Evolutionary conservation across 2,329 filamentous ascomycete genomes (phyloP).

Genomic region (Microcyclospora pomicola): DNA sequence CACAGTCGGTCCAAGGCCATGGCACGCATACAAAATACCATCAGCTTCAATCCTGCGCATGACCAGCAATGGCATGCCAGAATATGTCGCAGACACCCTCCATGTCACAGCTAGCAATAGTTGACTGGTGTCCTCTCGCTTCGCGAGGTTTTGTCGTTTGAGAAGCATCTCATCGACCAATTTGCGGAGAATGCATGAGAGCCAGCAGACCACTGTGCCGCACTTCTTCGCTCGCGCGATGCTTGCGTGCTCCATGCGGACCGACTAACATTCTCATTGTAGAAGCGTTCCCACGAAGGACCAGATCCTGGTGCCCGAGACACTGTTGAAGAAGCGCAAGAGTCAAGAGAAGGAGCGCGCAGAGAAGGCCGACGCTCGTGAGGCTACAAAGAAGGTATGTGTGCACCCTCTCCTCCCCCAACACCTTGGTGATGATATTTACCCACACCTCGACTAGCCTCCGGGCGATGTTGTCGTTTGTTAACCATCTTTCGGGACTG

Average conservation of each 20-base stretch:
- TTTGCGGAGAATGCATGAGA: slow-evolving; percentile 26
- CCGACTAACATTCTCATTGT: slow-evolving; percentile 46
- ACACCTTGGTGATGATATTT: slow-evolving; percentile 67
- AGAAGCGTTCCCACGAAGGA: slow-evolving; percentile 89
- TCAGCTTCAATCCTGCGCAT: slow-evolving; percentile 22
- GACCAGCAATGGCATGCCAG: slow-evolving; percentile 23
- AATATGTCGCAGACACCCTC: slow-evolving; percentile 18
- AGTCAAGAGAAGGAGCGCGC: slow-evolving; percentile 97
- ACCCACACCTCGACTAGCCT: slow-evolving; percentile 79
- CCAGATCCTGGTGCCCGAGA: slow-evolving; percentile 96
- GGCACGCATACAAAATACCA: slow-evolving; percentile 45
- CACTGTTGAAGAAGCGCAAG: slow-evolving; percentile 99
- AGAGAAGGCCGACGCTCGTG: slow-evolving; percentile 46
- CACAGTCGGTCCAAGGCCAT: slow-evolving; percentile 69
- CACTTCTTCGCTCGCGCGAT: slow-evolving; percentile 66
- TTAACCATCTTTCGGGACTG: slow-evolving; percentile 99
- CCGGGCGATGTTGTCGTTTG: slow-evolving; percentile 85
- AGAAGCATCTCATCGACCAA: slow-evolving; percentile 58
- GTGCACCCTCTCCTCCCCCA: slow-evolving; percentile 8
- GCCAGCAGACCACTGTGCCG: slow-evolving; percentile 75
- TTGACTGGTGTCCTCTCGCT: slow-evolving; percentile 13
- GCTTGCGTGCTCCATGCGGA: slow-evolving; percentile 55
- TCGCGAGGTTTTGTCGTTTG: slow-evolving; percentile 18
- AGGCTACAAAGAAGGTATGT: slow-evolving; percentile 74
- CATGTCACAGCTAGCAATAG: slow-evolving; percentile 10